Conservation (phyloP, 1,284 basidiomycete species). For the Leccinum angustisporum region DNA sequence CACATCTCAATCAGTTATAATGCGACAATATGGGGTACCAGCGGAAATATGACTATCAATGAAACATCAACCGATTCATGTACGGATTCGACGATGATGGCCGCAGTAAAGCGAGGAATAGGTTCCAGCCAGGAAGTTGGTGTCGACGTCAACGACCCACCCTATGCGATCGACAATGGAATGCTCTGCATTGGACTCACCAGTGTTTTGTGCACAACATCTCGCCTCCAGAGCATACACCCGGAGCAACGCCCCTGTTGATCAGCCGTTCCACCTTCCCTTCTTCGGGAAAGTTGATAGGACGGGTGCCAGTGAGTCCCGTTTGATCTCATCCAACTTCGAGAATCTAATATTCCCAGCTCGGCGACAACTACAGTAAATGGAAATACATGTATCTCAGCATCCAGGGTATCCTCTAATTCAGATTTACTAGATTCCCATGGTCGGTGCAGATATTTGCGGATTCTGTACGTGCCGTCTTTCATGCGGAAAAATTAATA, state of each 20-base stretch:
- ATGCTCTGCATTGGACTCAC: not conserved
- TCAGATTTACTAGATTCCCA: conserved; percentile 76
- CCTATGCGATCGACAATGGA: conserved; percentile 76
- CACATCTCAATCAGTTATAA: conserved; percentile 51
- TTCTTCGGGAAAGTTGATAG: conserved; percentile 61
- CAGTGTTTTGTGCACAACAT: conserved; percentile 33
- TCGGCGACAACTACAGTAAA: conserved; percentile 69
- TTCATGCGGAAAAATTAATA: conserved; percentile 2
- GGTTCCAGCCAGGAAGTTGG: conserved; percentile 45
- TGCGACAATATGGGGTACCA: conserved; percentile 58
- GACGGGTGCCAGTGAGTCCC: conserved; percentile 52
- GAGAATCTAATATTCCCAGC: conserved; percentile 33
- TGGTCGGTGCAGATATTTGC: conserved; percentile 76
- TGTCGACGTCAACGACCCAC: conserved; percentile 55
- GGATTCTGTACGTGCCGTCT: conserved; percentile 50
- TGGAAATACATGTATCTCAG: conserved; percentile 63
- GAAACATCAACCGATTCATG: conserved; percentile 55
- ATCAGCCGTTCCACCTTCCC: conserved; percentile 52
- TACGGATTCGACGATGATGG: not conserved
- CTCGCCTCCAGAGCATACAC: conserved; percentile 32
- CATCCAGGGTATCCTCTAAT: conserved; percentile 71
- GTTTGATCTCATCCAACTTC: not conserved
- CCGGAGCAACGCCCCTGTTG: conserved; percentile 41
- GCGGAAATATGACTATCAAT: conserved; percentile 74
- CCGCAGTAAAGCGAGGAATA: conserved; percentile 18